These are phyloP conservation scores for Nigrograna mackinnonii DNA, from an alignment of 2,329 filamentous ascomycete species.

Conservation along the genomic window DNA sequence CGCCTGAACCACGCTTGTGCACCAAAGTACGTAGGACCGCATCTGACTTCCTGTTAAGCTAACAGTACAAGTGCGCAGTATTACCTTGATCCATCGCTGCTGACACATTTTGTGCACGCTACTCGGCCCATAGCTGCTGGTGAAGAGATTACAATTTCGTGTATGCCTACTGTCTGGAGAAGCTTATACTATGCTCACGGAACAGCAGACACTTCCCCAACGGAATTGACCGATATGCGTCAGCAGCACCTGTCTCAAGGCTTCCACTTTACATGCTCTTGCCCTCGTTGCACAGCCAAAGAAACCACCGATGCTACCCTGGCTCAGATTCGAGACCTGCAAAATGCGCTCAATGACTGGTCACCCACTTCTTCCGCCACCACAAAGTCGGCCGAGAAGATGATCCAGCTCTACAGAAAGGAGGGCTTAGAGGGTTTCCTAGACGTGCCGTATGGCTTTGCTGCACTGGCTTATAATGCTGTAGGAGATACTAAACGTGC, in stretches of 20 bases:
- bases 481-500: slow-evolving; percentile 29
- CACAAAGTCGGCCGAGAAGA: slow-evolving; percentile 29
- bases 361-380: slow-evolving; percentile 16
- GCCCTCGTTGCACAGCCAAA: slow-evolving; percentile 36
- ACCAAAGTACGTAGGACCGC: slow-evolving; percentile 26
- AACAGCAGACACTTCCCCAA: slow-evolving; percentile 36
- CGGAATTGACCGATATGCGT: slow-evolving; percentile 32
- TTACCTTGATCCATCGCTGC: slow-evolving; percentile 34
- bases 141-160: slow-evolving; percentile 49
- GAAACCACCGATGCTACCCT: slow-evolving; percentile 34
- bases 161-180: slow-evolving; percentile 17
- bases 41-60: slow-evolving; percentile 2
- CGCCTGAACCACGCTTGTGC: slow-evolving; percentile 47
- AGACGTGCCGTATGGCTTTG: slow-evolving; percentile 43
- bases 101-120: slow-evolving; percentile 46
- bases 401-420: slow-evolving; percentile 38
- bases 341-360: slow-evolving; percentile 36
- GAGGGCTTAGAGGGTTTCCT: slow-evolving; percentile 45
- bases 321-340: slow-evolving; percentile 29
- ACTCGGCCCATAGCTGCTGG: slow-evolving; percentile 34
- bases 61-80: slow-evolving; percentile 40
- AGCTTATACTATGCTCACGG: slow-evolving; percentile 1
- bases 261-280: slow-evolving; percentile 48
- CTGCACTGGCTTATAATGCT: slow-evolving; percentile 44
- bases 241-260: slow-evolving; percentile 33